Evolutionary conservation across 345 rosid genomes (phyloP).

Genomic region (Theobroma cacao): DNA sequence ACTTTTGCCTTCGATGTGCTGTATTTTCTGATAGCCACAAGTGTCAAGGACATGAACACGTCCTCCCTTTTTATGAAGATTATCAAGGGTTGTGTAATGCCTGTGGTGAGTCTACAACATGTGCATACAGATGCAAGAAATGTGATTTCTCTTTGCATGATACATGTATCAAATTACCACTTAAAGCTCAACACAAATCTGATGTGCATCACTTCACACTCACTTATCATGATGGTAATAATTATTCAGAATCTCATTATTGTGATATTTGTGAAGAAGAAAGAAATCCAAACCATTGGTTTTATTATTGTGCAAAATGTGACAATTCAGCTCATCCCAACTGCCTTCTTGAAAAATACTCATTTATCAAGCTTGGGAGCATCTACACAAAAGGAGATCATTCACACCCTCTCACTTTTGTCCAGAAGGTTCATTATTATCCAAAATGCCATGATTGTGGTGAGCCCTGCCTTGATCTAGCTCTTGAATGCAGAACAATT

Average conservation of each 20-base stretch:
- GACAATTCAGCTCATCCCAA: not conserved
- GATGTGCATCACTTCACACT: not conserved
- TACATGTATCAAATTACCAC: not conserved
- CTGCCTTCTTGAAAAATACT: not conserved
- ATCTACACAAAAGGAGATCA: not conserved
- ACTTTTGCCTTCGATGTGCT: slow-evolving; percentile 5
- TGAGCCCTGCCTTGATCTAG: not conserved
- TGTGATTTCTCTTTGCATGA: not conserved
- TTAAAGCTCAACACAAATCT: not conserved
- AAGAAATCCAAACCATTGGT: slow-evolving; percentile 16
- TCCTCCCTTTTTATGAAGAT: not conserved
- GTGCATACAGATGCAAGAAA: not conserved
- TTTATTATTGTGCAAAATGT: not conserved
- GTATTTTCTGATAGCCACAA: not conserved
- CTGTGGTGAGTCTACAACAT: not conserved
- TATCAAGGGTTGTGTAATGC: not conserved
- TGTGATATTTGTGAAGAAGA: slow-evolving; percentile 21
- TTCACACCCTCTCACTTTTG: slow-evolving; percentile 3
- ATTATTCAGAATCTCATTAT: not conserved
- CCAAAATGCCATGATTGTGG: not conserved
- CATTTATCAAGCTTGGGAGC: not conserved
- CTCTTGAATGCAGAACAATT: not conserved
- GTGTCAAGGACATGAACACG: not conserved
- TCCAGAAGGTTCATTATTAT: not conserved
- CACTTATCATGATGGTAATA: not conserved